Base-by-base conservation (phyloP, 257 asterid species). In the Nicotiana noctiflora region DNA sequence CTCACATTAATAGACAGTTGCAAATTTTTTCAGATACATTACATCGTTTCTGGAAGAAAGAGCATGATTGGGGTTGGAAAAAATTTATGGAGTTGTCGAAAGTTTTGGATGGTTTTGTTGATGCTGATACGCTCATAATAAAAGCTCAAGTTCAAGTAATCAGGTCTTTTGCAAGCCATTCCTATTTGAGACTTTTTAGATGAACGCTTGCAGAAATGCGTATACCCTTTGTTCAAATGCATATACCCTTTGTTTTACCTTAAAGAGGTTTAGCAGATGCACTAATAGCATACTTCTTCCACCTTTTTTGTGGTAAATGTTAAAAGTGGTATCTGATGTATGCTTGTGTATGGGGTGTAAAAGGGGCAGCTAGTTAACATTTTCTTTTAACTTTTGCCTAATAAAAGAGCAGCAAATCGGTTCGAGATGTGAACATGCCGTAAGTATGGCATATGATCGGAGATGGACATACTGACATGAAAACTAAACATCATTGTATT, bases 41-140 rank as follows among this genome's bases (percentile, higher is more conserved):
- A 78, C 97, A 92, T 80, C 93, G 94, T 8, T 92, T 92, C 85
- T 89, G 91, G 91, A 92, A 89, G 82, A 92, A 90, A 89, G 97
- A 92, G 86, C 97, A 92, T 81, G 97, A 92, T 88, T 92, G 97
- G 97, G 97, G 97, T 21, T 92, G 97, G 97, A 92, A 92, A 89
- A 92, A 92, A 86, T 92, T 92, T 87, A 92, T 92, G 93, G 97
- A 92, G 89, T 91, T 90, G 59, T 86, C 94, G 19, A 92, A 92
- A 83, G 89, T 90, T 84, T 34, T 79, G 80, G 97, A 90, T 83
- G 97, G 94, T 23, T 92, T 92, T 83, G 82, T 92, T 79, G 97
- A 92, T 77, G 88, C 90, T 51, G 97, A 92, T 82, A 87, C 92
- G 14, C 86, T 92, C 88, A 88, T 88, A 65, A 90, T 92, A 79